Base-by-base conservation (phyloP, 176 grass and related monocot genomes). In the Avena sativa region DNA sequence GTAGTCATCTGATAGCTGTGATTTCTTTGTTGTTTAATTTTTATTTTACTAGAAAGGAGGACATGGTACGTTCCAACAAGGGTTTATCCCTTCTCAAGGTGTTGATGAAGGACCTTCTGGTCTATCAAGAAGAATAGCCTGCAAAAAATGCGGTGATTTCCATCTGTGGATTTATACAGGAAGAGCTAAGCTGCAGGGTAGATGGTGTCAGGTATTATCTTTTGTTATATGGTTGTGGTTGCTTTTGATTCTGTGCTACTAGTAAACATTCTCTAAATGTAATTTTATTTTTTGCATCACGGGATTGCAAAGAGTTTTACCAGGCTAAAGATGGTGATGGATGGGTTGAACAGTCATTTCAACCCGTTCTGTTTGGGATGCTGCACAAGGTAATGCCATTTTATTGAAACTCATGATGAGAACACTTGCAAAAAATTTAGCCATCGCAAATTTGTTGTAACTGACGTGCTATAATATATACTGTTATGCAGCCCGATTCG, bases 241-340 rank as follows among this genome's bases (percentile, higher is more conserved):
- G 36, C 53, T 80, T 84, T 50, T 69, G n/a, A 68, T 72, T 26
- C 56, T 8, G 13, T 84, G 34, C 67, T 77, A 69, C 25, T 84
- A 28, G 17, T 81, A 17, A 78, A 56, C 82, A 50, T 30, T 57
- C 51, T 61, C 12, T 78, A 63, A 71, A 71, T 53, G 25, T 81
- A 71, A 7, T 3, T 21, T 1, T 73, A 12, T 74, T 85, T 70
- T 80, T 20, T 76, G 5, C 21, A 34, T 78, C 2, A 32, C 67
- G 96, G 97, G 97, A 99, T 62, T 99, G 97, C 86, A 94, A 96
- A 63, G 97, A 99, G 74, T 96, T 96, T 86, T 94, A 99, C 88
- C 94, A 96, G 91, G 91, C 92, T 87, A 96, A 92, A 94, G 94
- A 99, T 91, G 97, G 97, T 6, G 97, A 99, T 90, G 97, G 97